A percentile compares a stretch with the other conserved stretches of the same genome.
These are phyloP conservation scores for Phytophthora podocarpi DNA, from an alignment of 352 stramenopile species.

Conservation along the genomic window DNA sequence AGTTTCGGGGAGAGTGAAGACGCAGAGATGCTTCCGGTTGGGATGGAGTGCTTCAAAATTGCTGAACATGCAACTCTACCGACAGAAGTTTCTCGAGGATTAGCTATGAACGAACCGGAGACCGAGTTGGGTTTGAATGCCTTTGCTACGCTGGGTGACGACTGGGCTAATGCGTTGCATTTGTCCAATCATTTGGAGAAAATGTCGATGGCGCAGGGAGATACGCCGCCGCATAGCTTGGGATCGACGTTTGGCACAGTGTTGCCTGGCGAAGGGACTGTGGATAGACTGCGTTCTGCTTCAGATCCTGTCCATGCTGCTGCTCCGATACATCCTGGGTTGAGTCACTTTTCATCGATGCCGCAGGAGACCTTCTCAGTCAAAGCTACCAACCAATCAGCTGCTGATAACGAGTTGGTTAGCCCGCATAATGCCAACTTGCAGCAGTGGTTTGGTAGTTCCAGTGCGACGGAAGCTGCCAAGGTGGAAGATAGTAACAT, in stretches of 20 bases:
- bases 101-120: conserved; percentile 28
- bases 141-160: conserved; percentile 30
- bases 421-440: conserved; percentile 3
- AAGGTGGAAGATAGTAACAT: not conserved
- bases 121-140: conserved; percentile 24
- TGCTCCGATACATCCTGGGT: conserved; percentile 4
- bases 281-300: conserved; percentile 18
- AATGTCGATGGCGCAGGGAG: conserved; percentile 57
- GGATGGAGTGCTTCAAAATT: conserved; percentile 54
- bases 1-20: conserved; percentile 39
- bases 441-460: conserved; percentile 18
- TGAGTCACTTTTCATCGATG: conserved; percentile 28
- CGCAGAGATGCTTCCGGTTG: conserved; percentile 43
- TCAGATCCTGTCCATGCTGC: conserved; percentile 27
- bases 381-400: not conserved
- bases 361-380: not conserved
- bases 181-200: conserved; percentile 69
- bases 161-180: conserved; percentile 48
- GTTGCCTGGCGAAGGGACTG: not conserved
- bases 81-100: conserved; percentile 8
- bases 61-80: conserved; percentile 16
- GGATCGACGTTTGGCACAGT: conserved; percentile 10
- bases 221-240: conserved; percentile 16
- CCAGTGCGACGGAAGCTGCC: not conserved
- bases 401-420: not conserved